phyloP scores from a whole-genome alignment of 176 grass and related monocot species.

The Ananas comosus region DNA sequence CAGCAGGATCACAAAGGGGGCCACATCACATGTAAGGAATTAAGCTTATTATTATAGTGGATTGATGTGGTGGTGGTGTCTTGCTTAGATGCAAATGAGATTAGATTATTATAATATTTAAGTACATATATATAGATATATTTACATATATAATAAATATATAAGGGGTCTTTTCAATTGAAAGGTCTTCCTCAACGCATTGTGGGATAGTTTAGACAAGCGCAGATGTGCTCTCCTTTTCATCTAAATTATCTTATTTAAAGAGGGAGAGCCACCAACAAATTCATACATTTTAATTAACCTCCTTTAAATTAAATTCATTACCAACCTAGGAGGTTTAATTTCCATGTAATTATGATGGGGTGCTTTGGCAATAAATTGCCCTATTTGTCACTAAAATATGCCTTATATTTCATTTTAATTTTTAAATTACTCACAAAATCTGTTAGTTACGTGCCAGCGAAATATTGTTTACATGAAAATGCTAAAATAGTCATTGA shows the following conservation, averaged over 20 bases:
- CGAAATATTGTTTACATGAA: no score
- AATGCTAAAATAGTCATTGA: no score
- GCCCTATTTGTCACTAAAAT: no score
- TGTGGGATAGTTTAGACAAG: neutral
- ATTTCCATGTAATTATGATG: neutral
- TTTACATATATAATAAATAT: no score
- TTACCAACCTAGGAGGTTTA: neutral
- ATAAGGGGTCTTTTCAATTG: neutral
- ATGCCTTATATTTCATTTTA: no score
- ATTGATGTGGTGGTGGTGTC: neutral
- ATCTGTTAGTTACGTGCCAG: no score
- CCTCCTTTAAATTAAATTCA: neutral
- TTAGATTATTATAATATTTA: neutral
- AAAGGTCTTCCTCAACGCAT: neutral
- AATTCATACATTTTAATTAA: neutral
- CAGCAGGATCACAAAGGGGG: no score
- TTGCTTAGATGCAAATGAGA: neutral
- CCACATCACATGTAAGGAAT: no score
- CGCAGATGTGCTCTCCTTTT: slow-evolving; percentile 2
- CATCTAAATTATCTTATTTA: neutral
- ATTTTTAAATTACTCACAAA: no score
- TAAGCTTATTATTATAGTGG: no score
- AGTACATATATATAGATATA: neutral
- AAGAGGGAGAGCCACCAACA: neutral
- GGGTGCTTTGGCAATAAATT: neutral